Evolutionary conservation across 495 filamentous ascomycete genomes (phyloP).

Genomic region (Trichoderma erinaceum): DNA sequence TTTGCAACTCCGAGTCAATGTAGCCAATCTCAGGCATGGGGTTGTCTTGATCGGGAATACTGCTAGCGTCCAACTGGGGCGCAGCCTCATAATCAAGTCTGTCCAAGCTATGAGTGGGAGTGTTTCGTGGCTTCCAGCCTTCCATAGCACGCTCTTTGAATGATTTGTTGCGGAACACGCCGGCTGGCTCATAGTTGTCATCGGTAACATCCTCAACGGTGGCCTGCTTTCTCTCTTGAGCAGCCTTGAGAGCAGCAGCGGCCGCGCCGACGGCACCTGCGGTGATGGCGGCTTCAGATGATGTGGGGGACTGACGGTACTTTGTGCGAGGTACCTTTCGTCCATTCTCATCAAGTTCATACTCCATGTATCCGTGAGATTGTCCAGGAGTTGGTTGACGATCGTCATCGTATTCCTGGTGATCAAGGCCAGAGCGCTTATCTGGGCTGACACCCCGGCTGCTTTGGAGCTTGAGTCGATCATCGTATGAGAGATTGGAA

Average conservation of each 20-base stretch:
- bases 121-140: constrained; percentile 46
- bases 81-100: constrained; percentile 54
- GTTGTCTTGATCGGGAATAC: constrained; percentile 53
- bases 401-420: constrained; percentile 26
- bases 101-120: constrained; percentile 72
- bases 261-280: constrained; percentile 46
- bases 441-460: constrained; percentile 29
- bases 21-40: constrained; percentile 64
- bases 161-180: constrained; percentile 43
- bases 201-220: constrained; percentile 25
- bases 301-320: constrained; percentile 40
- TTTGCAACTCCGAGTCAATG: constrained; percentile 49
- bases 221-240: constrained; percentile 33
- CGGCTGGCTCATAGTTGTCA: constrained; percentile 27
- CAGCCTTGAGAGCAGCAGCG: constrained; percentile 37
- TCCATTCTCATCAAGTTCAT: constrained; percentile 50
- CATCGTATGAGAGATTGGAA: constrained; percentile 35
- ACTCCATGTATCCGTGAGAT: constrained; percentile 32
- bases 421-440: constrained; percentile 31
- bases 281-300: constrained; percentile 46
- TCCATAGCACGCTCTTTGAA: constrained; percentile 52
- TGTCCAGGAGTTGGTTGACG: constrained; percentile 19
- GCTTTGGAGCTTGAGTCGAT: constrained; percentile 22
- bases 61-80: constrained; percentile 52
- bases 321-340: constrained; percentile 40